These are phyloP conservation scores for Mortierella sp. DNA, from an alignment of 371 early-diverging fungal species.

Conservation along the genomic window DNA sequence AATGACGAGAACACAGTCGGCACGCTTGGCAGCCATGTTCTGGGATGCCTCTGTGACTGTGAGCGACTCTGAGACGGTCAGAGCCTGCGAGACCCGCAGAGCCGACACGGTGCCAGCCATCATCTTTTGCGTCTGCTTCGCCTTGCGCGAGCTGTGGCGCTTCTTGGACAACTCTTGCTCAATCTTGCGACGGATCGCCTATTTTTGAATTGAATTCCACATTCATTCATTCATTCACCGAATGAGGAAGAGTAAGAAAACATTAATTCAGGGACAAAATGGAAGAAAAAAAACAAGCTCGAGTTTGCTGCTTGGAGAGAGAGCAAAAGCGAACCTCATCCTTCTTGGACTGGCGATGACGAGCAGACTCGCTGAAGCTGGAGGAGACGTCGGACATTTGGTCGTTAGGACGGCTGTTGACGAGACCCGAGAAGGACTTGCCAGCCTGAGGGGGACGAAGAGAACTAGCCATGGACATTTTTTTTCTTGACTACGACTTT, in stretches of 20 bases:
- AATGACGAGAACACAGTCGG: conserved; percentile 94
- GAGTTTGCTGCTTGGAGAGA: background rate
- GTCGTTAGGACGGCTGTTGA: conserved; percentile 43
- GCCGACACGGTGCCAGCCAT: conserved; percentile 92
- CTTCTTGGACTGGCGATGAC: conserved; percentile 63
- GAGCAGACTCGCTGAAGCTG: conserved; percentile 59
- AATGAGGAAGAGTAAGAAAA: conserved; percentile 6
- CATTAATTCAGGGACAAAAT: background rate
- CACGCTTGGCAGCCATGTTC: conserved; percentile 98
- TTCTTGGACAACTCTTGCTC: conserved; percentile 82
- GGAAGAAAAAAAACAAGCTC: background rate
- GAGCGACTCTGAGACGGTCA: conserved; percentile 91
- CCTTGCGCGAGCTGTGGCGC: conserved; percentile 59
- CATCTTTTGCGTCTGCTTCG: conserved; percentile 61
- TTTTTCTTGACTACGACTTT: conserved; percentile 11
- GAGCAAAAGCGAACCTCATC: conserved; percentile 59
- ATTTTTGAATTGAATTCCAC: conserved; percentile 9
- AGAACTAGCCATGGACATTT: conserved; percentile 56
- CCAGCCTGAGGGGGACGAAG: conserved; percentile 57
- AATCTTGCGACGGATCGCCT: conserved; percentile 84
- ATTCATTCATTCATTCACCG: conserved; percentile 1
- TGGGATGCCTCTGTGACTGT: conserved; percentile 94
- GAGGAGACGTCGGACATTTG: conserved; percentile 58
- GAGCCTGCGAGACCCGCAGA: conserved; percentile 86
- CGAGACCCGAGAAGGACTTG: conserved; percentile 42